Evolutionary conservation across 139 green algal genomes (phyloP).

Genomic region (Astrephomene gubernaculifera): DNA sequence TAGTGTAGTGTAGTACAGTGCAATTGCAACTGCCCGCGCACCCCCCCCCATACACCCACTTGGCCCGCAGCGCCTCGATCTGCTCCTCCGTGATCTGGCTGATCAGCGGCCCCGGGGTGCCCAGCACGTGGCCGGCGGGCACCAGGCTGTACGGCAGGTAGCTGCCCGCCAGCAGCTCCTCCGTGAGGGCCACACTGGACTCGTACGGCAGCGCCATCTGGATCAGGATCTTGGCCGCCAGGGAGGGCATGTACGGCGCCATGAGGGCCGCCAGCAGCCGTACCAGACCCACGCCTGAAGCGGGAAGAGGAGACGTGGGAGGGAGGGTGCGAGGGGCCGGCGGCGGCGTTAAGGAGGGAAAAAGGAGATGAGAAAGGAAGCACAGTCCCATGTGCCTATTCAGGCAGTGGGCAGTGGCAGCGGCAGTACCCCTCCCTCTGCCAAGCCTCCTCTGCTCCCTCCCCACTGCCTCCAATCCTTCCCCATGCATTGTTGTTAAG

Average conservation of each 20-base stretch:
- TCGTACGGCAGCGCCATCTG: slow-evolving; percentile 25
- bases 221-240: slow-evolving; percentile 75
- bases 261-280: slow-evolving; percentile 87
- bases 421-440: too few species aligned
- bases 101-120: slow-evolving; percentile 70
- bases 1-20: too few species aligned
- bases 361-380: too few species aligned
- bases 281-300: slow-evolving; percentile 81
- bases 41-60: neutral
- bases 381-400: too few species aligned
- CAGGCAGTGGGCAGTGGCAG: too few species aligned
- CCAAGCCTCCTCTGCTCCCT: too few species aligned
- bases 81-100: slow-evolving; percentile 68
- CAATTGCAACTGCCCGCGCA: too few species aligned
- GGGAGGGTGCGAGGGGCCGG: neutral
- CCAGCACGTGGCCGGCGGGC: slow-evolving; percentile 76
- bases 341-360: neutral
- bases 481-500: too few species aligned
- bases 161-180: slow-evolving; percentile 58
- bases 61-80: neutral
- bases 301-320: neutral
- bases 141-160: slow-evolving; percentile 69
- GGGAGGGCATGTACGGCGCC: slow-evolving; percentile 92
- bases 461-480: too few species aligned
- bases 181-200: slow-evolving; percentile 12